A percentile compares a stretch with the other conserved stretches of the same genome.
Conservation (phyloP, 108 stramenopile species). For the Nitzschia sp. region DNA sequence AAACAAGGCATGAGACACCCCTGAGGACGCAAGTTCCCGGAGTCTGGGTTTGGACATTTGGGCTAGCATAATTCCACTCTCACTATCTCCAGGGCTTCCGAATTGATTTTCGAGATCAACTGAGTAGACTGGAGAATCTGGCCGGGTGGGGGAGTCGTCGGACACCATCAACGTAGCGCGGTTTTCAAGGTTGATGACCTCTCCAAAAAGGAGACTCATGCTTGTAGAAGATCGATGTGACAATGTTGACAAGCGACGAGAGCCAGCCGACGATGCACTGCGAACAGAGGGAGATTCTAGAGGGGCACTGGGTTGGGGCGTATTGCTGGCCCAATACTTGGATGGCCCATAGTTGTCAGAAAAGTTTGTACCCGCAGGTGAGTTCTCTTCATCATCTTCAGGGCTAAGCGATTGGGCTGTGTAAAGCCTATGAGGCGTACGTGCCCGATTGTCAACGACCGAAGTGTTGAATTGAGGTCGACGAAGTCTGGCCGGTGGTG, state of each 20-base stretch:
- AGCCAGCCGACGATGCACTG: constrained; percentile 4
- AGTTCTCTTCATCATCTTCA: constrained; percentile 1
- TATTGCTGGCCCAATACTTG: constrained; percentile 1
- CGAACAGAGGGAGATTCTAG: constrained; percentile 1
- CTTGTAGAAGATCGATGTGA: constrained; percentile 25
- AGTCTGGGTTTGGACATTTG: neutral
- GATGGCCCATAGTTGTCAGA: constrained; percentile 9
- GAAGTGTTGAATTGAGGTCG: constrained; percentile 8
- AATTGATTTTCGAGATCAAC: constrained; percentile 7
- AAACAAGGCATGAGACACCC: neutral
- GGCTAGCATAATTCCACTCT: constrained; percentile 37
- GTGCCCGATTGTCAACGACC: constrained; percentile 27
- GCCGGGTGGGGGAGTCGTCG: neutral
- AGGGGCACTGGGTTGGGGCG: neutral
- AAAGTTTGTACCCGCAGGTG: constrained; percentile 3
- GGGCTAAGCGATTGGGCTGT: neutral
- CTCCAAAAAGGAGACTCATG: constrained; percentile 24
- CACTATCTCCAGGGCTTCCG: constrained; percentile 4
- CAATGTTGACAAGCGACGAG: constrained; percentile 4
- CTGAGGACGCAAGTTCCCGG: neutral
- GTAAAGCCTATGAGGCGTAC: constrained; percentile 6
- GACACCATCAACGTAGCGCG: neutral
- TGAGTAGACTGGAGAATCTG: neutral
- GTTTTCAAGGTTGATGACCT: constrained; percentile 32
- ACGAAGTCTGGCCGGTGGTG: neutral